Percentiles rank a stretch among this genome's conserved stretches.
Evolutionary conservation across 2,329 filamentous ascomycete genomes (phyloP).

Genomic region (Xylaria sp.): DNA sequence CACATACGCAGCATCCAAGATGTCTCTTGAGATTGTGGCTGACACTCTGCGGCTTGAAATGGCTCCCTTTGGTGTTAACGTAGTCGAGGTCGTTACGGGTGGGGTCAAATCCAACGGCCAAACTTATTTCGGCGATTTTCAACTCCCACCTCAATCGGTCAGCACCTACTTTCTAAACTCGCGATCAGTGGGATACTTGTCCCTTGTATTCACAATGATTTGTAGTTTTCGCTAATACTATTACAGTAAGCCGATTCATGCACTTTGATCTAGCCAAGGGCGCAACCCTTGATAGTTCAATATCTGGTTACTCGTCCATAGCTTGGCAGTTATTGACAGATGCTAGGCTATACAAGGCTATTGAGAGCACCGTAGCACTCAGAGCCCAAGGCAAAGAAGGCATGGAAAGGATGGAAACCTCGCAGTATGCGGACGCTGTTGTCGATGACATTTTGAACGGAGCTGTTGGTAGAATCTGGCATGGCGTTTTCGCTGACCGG

Average conservation of each 20-base stretch:
- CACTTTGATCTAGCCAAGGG: not conserved
- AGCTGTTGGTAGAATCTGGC: constrained; percentile 43
- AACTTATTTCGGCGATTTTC: constrained; percentile 46
- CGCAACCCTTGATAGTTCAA: not conserved
- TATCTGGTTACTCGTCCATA: not conserved
- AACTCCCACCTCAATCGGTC: constrained; percentile 40
- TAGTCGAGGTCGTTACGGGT: constrained; percentile 45
- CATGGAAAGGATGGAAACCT: constrained; percentile 41
- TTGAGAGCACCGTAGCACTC: constrained; percentile 38
- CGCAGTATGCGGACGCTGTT: constrained; percentile 42
- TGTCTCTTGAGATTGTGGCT: constrained; percentile 43
- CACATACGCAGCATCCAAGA: constrained; percentile 48
- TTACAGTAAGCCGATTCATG: constrained; percentile 17
- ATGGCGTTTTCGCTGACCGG: constrained; percentile 37
- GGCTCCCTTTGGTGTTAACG: constrained; percentile 45
- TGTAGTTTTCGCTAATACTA: not conserved
- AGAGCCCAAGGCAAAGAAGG: constrained; percentile 43
- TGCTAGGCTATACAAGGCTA: constrained; percentile 41
- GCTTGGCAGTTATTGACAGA: not conserved
- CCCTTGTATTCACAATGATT: not conserved
- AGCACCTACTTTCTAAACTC: not conserved
- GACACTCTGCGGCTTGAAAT: constrained; percentile 48
- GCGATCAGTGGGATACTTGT: not conserved
- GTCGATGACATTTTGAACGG: constrained; percentile 38
- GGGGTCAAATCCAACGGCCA: constrained; percentile 45